phyloP scores from a whole-genome alignment of 2,329 filamentous ascomycete species.

The Claviceps fusiformis region DNA sequence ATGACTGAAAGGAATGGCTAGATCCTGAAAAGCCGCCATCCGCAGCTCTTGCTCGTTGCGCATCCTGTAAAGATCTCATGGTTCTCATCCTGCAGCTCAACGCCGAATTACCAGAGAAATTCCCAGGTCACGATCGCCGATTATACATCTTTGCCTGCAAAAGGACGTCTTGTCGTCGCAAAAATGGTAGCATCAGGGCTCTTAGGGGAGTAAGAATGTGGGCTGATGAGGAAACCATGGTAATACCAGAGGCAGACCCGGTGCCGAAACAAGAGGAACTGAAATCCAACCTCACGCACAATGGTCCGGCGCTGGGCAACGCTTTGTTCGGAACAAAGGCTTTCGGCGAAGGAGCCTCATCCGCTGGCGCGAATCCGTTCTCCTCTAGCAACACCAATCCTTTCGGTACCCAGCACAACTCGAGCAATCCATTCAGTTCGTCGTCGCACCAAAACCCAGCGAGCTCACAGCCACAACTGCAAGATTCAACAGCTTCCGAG shows the following conservation, averaged over 20 bases:
- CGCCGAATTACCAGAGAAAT: constrained; percentile 73
- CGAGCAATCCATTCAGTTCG: constrained; percentile 19
- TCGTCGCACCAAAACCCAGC: constrained; percentile 16
- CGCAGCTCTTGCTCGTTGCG: constrained; percentile 68
- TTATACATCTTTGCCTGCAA: constrained; percentile 79
- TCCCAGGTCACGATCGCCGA: constrained; percentile 75
- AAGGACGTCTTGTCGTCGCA: constrained; percentile 64
- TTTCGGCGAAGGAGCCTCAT: constrained; percentile 19
- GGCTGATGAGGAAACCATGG: constrained; percentile 22
- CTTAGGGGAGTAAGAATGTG: constrained; percentile 54
- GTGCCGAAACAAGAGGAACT: constrained; percentile 18
- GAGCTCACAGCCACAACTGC: constrained; percentile 16
- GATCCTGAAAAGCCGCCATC: constrained; percentile 58
- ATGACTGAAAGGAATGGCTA: constrained; percentile 59
- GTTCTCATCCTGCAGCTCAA: constrained; percentile 81
- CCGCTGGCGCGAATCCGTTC: constrained; percentile 43
- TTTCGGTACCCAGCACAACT: constrained; percentile 21
- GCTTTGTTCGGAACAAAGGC: constrained; percentile 50
- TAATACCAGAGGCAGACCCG: constrained; percentile 19
- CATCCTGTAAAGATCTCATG: constrained; percentile 73
- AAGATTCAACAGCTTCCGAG: constrained; percentile 8
- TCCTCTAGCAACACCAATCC: constrained; percentile 34
- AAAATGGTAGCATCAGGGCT: constrained; percentile 66
- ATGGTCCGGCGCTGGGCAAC: constrained; percentile 43
- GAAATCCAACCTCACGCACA: constrained; percentile 17